A percentile compares a stretch with the other conserved stretches of the same genome.
These are phyloP conservation scores for Lentinula lateritia DNA, from an alignment of 768 basidiomycete genomes.

Conservation along the genomic window DNA sequence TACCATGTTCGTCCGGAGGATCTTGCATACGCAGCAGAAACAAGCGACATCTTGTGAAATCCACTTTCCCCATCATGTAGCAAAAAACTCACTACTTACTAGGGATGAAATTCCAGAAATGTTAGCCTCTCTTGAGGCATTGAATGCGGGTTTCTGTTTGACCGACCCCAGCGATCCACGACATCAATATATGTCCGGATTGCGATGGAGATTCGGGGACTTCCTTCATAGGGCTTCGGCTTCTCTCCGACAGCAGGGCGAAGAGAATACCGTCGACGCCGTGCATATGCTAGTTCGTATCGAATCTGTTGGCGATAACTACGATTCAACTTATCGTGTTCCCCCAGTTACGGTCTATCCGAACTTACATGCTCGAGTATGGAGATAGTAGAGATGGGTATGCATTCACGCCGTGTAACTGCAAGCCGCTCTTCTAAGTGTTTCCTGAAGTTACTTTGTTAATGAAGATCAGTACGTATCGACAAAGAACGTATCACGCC, in stretches of 20 bases:
- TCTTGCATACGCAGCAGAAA: slow-evolving; percentile 31
- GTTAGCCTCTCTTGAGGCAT: slow-evolving; percentile 57
- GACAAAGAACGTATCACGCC: slow-evolving; percentile 64
- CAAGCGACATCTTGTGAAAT: slow-evolving; percentile 67
- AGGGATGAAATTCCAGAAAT: slow-evolving; percentile 77
- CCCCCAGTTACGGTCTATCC: slow-evolving; percentile 38
- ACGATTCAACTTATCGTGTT: neutral
- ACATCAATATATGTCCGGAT: slow-evolving; percentile 50
- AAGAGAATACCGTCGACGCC: slow-evolving; percentile 78
- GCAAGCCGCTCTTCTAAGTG: neutral
- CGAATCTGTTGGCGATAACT: neutral
- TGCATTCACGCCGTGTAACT: neutral
- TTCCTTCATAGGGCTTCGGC: slow-evolving; percentile 70
- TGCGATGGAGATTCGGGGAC: slow-evolving; percentile 59
- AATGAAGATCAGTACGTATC: slow-evolving; percentile 52
- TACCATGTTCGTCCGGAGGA: slow-evolving; percentile 50
- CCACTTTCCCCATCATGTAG: neutral
- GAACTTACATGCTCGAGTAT: slow-evolving; percentile 70
- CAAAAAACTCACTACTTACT: neutral
- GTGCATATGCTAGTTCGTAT: slow-evolving; percentile 62
- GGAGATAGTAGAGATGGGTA: slow-evolving; percentile 62
- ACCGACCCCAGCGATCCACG: slow-evolving; percentile 59
- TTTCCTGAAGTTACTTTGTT: slow-evolving; percentile 40
- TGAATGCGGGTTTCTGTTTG: slow-evolving; percentile 65
- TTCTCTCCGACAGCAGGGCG: slow-evolving; percentile 64